Conservation (phyloP, 306 rosid genomes). For the Pterocarpus macrocarpus region DNA sequence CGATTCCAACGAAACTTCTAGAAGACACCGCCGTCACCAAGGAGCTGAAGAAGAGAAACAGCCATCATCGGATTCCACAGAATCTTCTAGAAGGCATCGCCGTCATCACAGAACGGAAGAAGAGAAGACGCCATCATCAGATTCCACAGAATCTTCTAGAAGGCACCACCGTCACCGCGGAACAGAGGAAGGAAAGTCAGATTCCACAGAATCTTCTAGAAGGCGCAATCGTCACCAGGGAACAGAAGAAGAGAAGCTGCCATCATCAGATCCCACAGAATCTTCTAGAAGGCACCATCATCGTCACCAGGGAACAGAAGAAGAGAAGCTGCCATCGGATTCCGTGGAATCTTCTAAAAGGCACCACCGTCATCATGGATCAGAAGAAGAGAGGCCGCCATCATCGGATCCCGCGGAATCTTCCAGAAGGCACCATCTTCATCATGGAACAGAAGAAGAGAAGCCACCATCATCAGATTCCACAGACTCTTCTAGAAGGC, state of each 20-base stretch:
- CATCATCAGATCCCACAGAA: conserved; percentile 43
- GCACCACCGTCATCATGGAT: background rate
- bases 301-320: background rate
- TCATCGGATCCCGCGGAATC: background rate
- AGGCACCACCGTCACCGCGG: background rate
- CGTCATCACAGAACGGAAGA: too few relatives aligned
- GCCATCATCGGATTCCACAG: too few relatives aligned
- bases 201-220: conserved; percentile 21
- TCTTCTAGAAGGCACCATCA: conserved; percentile 50
- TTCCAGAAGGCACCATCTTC: background rate
- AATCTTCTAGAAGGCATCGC: too few relatives aligned
- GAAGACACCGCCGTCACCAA: too few relatives aligned
- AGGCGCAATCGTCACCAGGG: conserved; percentile 1
- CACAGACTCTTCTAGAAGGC: background rate
- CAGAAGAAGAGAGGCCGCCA: background rate
- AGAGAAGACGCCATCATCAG: background rate
- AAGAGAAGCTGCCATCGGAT: background rate
- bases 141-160: conserved; percentile 23
- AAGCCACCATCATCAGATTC: background rate
- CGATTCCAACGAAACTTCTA: too few relatives aligned
- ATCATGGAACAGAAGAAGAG: too few relatives aligned
- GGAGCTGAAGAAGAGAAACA: too few relatives aligned
- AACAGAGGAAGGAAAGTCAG: background rate
- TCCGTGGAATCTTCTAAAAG: background rate
- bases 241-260: background rate